phyloP scores from a whole-genome alignment of 345 rosid genomes.

The Bretschneidera sinensis region DNA sequence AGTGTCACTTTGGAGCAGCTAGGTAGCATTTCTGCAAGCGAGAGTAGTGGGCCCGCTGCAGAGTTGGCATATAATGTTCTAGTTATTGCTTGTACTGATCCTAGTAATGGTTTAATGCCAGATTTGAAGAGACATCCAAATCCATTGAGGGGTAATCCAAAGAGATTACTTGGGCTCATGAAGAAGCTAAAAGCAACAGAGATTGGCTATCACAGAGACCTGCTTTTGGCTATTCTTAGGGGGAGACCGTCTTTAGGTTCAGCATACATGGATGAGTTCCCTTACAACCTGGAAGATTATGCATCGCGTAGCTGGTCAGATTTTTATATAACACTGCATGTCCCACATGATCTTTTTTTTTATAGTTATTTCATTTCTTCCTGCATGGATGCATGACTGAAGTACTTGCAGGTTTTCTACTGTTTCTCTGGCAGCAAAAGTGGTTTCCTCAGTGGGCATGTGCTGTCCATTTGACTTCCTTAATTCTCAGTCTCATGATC shows the following conservation, averaged over 20 bases:
- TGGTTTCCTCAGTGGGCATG: slow-evolving; percentile 53
- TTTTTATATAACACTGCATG: slow-evolving; percentile 20
- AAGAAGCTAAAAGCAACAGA: slow-evolving; percentile 79
- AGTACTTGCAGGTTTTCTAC: slow-evolving; percentile 70
- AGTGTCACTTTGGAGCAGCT: slow-evolving; percentile 69
- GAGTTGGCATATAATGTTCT: slow-evolving; percentile 72
- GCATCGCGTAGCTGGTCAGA: slow-evolving; percentile 78
- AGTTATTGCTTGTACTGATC: slow-evolving; percentile 69
- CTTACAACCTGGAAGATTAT: slow-evolving; percentile 80
- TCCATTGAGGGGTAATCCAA: slow-evolving; percentile 64
- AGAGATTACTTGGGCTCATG: slow-evolving; percentile 71
- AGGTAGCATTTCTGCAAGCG: slow-evolving; percentile 59
- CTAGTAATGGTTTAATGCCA: slow-evolving; percentile 87
- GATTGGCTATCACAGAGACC: slow-evolving; percentile 59
- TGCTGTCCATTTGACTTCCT: slow-evolving; percentile 57
- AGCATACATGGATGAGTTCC: slow-evolving; percentile 76
- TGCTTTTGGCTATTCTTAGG: slow-evolving; percentile 67
- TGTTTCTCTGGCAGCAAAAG: slow-evolving; percentile 74
- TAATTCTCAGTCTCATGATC: slow-evolving; percentile 30
- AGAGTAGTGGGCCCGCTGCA: slow-evolving; percentile 41
- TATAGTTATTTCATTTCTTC: not conserved
- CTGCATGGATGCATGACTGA: slow-evolving; percentile 31
- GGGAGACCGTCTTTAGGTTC: slow-evolving; percentile 71
- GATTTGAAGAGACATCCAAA: slow-evolving; percentile 46
- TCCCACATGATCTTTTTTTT: slow-evolving; percentile 4